Conservation (phyloP, 805 yeast species). For the Lachancea waltii region DNA sequence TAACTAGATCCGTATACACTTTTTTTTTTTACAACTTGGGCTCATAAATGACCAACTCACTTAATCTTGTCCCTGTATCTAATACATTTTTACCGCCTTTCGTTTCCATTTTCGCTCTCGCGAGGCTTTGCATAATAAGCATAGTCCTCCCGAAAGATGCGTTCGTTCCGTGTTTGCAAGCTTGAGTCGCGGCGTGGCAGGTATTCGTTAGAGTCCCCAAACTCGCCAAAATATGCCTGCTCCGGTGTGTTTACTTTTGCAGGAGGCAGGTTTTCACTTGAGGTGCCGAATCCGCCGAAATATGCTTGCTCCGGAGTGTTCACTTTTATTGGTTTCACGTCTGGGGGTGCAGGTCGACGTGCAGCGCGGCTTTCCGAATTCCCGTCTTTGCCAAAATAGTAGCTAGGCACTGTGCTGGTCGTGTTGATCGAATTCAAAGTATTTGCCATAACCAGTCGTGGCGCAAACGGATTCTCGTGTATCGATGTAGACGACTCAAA, state of each 20-base stretch:
- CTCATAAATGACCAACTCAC: no score
- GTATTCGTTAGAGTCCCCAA: neutral
- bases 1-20: no score
- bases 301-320: slow-evolving; percentile 1
- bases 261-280: no score
- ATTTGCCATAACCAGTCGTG: neutral
- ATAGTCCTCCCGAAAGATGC: slow-evolving; percentile 19
- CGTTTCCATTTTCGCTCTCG: neutral
- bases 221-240: slow-evolving; percentile 6
- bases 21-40: no score
- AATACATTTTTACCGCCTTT: no score
- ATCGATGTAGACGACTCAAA: neutral
- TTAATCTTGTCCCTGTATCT: no score
- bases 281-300: no score
- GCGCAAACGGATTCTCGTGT: neutral
- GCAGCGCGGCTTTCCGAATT: neutral
- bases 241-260: slow-evolving; percentile 3
- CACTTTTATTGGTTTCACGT: neutral
- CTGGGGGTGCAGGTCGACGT: neutral
- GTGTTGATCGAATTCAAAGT: neutral
- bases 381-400: neutral
- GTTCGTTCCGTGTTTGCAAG: slow-evolving; percentile 14
- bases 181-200: slow-evolving; percentile 13
- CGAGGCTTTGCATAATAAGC: slow-evolving; percentile 4
- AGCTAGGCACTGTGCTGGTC: slow-evolving; percentile 1